Evolutionary conservation across 179 eudicot genomes (phyloP).

Genomic region (Carnegiea gigantea): DNA sequence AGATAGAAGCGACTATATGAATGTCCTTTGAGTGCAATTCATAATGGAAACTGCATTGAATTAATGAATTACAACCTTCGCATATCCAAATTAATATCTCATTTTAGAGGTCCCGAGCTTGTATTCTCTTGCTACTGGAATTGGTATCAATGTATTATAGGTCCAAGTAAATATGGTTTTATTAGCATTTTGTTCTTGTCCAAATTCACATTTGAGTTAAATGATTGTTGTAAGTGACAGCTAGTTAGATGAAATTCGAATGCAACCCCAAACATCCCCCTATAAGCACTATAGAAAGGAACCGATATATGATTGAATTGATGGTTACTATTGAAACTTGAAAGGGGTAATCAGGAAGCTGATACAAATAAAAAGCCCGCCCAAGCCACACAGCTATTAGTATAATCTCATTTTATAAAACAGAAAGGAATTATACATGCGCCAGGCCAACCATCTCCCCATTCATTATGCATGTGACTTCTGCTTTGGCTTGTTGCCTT

Average conservation of each 20-base stretch:
- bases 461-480: too few species aligned
- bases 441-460: too few species aligned
- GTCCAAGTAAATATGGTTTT: not conserved
- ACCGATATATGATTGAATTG: not conserved
- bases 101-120: too few species aligned
- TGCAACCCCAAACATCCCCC: too few species aligned
- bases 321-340: not conserved
- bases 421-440: too few species aligned
- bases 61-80: not conserved
- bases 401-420: too few species aligned
- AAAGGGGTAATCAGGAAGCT: not conserved
- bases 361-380: too few species aligned
- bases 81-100: not conserved
- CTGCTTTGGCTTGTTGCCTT: too few species aligned
- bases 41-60: not conserved
- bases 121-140: not conserved
- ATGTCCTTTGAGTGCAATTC: not conserved
- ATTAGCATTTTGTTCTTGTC: not conserved
- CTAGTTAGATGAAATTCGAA: too few species aligned
- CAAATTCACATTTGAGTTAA: too few species aligned
- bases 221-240: too few species aligned
- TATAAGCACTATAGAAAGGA: not conserved
- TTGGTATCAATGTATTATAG: not conserved
- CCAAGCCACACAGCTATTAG: not conserved
- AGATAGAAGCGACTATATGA: not conserved